These are phyloP conservation scores for Setaria italica DNA, from an alignment of 202 grass and related monocot species.

Conservation along the genomic window DNA sequence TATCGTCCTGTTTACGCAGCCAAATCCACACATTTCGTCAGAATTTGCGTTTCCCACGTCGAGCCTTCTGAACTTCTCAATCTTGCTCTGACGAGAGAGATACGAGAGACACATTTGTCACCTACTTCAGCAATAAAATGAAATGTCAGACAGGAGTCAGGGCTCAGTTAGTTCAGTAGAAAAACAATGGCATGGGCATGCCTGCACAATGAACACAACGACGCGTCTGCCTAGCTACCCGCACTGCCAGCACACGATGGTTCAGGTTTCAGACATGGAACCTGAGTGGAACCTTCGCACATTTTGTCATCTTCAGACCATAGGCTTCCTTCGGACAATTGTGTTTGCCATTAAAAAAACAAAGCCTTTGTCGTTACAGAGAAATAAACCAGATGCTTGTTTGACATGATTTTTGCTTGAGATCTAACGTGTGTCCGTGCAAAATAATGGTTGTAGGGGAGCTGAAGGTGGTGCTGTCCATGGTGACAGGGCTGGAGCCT, in stretches of 20 bases:
- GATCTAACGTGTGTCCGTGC: not conserved
- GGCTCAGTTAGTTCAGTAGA: not conserved
- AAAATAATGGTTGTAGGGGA: slow-evolving; percentile 47
- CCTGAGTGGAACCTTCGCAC: slow-evolving; percentile 32
- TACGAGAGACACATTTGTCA: not conserved
- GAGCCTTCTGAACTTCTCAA: not conserved
- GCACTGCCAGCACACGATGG: slow-evolving; percentile 16
- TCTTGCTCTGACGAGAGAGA: not conserved
- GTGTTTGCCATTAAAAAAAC: not conserved
- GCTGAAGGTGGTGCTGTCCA: slow-evolving; percentile 70
- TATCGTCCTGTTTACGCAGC: not conserved
- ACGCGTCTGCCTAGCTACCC: slow-evolving; percentile 1
- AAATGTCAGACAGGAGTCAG: not conserved
- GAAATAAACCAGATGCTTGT: not conserved
- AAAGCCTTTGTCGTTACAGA: not conserved
- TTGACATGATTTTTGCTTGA: not conserved
- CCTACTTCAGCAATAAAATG: slow-evolving; percentile 15
- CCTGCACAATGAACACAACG: slow-evolving; percentile 9
- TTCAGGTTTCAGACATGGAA: slow-evolving; percentile 25
- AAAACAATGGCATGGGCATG: slow-evolving; percentile 37
- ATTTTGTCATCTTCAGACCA: slow-evolving; percentile 21
- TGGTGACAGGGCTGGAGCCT: slow-evolving; percentile 78
- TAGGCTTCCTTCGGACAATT: not conserved
- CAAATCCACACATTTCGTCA: not conserved
- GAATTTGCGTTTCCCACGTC: not conserved